Evolutionary conservation across 805 yeast species (phyloP), one percentile per base, ranked within the genome.

Genomic region (Ogataea wickerhamii): DNA sequence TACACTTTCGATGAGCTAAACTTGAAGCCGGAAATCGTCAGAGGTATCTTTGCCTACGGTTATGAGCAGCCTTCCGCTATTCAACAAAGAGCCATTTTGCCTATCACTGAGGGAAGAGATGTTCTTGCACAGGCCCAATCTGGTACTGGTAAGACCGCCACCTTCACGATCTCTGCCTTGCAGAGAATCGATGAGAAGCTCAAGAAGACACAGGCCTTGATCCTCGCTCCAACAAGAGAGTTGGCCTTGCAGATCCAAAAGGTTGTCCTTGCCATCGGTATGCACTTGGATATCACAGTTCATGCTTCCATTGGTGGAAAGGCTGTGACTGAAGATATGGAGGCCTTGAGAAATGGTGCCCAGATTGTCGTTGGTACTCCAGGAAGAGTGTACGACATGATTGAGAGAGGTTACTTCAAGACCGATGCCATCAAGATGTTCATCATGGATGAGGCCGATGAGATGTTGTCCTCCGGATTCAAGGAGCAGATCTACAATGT

Each of bases 131-230:
- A 93, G 71, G 98, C 98, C 43, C 98, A 93, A 70, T 87, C 96
- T 25, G 98, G 98, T 68, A 93, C 98, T 34, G 98, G 98, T 68
- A 93, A 93, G 71, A 93, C 98, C 20, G 98, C 98, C 49, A 93
- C 98, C 33, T 93, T 93, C 73, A 76, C 97, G 48, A 91, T 93
- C 51, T 91, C 96, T 18, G 85, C 88, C 73, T 70, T 93, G 49
- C 95, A 93, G 67, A 85, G 78, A 47, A 76, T 93, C 38, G 95
- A 91, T 53, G 70, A 81, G 40, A 76, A 73, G 47, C 38, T 76
- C 47, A 74, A 79, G 58, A 85, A 84, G 47, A 74, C 87, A 44
- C 98, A 93, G 68, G 96, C 96, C 28, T 70, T 93, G 47, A 82
- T 93, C 34, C 67, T 93, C 47, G 87, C 96, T 13, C 98, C 98